A percentile compares a stretch with the other conserved stretches of the same genome.
These are phyloP conservation scores for Lactarius akahatsu DNA, from an alignment of 768 basidiomycete species.

Conservation along the genomic window DNA sequence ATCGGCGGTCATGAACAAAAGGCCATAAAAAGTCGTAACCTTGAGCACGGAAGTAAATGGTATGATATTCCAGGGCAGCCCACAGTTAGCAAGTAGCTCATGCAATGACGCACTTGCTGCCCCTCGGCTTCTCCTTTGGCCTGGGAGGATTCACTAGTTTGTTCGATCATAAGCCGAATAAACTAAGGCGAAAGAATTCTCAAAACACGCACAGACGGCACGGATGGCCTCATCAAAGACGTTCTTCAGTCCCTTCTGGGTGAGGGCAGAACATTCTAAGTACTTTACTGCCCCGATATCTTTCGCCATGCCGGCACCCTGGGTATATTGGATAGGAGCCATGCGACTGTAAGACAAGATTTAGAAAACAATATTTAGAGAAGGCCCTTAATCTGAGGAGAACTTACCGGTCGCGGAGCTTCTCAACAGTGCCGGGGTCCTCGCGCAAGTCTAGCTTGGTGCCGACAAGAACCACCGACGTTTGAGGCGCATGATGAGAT, in stretches of 20 bases:
- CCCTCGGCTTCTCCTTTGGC: slow-evolving; percentile 53
- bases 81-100: slow-evolving; percentile 23
- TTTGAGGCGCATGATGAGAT: slow-evolving; percentile 93
- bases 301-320: slow-evolving; percentile 87
- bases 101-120: slow-evolving; percentile 66
- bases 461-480: slow-evolving; percentile 90
- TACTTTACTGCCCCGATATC: slow-evolving; percentile 97
- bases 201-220: slow-evolving; percentile 74
- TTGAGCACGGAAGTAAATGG: slow-evolving; percentile 69
- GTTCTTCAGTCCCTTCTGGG: slow-evolving; percentile 97
- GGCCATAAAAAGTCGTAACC: slow-evolving; percentile 60
- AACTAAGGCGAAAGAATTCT: slow-evolving; percentile 8
- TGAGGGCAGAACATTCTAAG: slow-evolving; percentile 92
- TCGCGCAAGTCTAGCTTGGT: slow-evolving; percentile 98
- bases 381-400: neutral
- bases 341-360: slow-evolving; percentile 63
- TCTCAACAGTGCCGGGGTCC: slow-evolving; percentile 89
- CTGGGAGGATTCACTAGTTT: slow-evolving; percentile 72
- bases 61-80: slow-evolving; percentile 45
- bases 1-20: slow-evolving; percentile 31
- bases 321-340: slow-evolving; percentile 89
- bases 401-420: slow-evolving; percentile 82
- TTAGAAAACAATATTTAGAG: slow-evolving; percentile 11
- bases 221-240: slow-evolving; percentile 99
- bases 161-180: slow-evolving; percentile 9